Conservation (phyloP, 176 grass and related monocot genomes). For the Aegilops tauschii region DNA sequence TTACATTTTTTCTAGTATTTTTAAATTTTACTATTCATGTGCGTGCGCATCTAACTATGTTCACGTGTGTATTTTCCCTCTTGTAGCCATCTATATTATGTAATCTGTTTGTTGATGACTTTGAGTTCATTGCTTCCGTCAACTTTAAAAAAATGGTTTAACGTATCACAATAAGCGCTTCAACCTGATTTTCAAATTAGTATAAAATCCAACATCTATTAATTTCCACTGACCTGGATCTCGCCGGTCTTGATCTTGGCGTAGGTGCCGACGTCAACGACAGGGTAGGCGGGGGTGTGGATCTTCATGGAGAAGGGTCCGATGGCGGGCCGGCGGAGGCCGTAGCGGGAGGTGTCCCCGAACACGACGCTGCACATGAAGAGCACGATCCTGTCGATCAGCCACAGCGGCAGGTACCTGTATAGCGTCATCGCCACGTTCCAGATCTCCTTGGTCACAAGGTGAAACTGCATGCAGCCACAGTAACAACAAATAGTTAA, state of each 20-base stretch:
- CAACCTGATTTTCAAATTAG: too few relatives aligned
- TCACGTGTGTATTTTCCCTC: not conserved
- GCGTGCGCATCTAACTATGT: not conserved
- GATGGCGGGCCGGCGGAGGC: slow-evolving; percentile 46
- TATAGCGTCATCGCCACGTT: slow-evolving; percentile 48
- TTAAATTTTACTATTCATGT: not conserved
- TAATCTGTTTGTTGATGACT: too few relatives aligned
- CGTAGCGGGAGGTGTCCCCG: slow-evolving; percentile 61
- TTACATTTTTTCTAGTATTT: not conserved
- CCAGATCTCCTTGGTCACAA: slow-evolving; percentile 72
- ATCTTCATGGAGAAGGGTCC: slow-evolving; percentile 67
- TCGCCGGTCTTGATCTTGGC: slow-evolving; percentile 56
- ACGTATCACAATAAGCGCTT: not conserved
- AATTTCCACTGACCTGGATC: slow-evolving; percentile 13
- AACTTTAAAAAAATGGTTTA: too few relatives aligned
- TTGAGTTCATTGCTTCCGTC: too few relatives aligned
- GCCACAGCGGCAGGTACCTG: slow-evolving; percentile 34
- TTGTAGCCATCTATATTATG: too few relatives aligned
- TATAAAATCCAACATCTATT: not conserved
- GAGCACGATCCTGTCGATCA: slow-evolving; percentile 52
- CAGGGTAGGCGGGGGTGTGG: slow-evolving; percentile 36
- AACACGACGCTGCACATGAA: slow-evolving; percentile 50
- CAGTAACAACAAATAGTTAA: not conserved
- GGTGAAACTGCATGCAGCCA: slow-evolving; percentile 49
- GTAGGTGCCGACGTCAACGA: slow-evolving; percentile 63